These are phyloP conservation scores for Phaeosphaeriaceae sp. DNA, from an alignment of 2,329 filamentous ascomycete species.

Conservation along the genomic window DNA sequence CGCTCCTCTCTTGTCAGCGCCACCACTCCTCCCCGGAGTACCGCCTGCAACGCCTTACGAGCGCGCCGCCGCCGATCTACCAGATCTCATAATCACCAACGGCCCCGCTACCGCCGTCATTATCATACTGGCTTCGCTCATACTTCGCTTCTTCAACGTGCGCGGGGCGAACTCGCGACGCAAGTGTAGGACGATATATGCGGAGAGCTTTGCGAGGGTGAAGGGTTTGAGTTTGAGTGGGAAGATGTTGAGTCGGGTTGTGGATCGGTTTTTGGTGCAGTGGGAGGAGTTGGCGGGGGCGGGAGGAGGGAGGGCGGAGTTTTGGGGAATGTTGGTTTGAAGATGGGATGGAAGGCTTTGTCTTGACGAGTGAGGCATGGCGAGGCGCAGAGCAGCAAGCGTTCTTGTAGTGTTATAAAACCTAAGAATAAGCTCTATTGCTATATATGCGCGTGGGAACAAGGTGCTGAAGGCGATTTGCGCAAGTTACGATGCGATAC, in stretches of 20 bases:
- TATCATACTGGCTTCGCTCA: conserved; percentile 64
- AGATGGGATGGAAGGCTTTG: too few species aligned
- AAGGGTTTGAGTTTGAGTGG: conserved; percentile 84
- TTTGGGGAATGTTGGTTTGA: conserved; percentile 50
- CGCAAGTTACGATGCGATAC: too few species aligned
- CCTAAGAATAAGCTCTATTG: too few species aligned
- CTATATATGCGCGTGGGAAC: background rate
- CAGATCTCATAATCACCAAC: conserved; percentile 82
- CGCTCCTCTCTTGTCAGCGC: conserved; percentile 56
- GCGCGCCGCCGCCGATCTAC: conserved; percentile 55
- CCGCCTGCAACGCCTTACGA: conserved; percentile 19
- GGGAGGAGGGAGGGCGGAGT: conserved; percentile 51
- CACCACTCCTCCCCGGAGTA: conserved; percentile 19
- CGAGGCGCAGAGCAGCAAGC: background rate
- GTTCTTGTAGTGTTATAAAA: too few species aligned
- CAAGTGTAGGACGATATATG: conserved; percentile 77
- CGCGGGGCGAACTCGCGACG: conserved; percentile 48
- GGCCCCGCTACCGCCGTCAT: conserved; percentile 89
- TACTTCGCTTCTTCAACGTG: conserved; percentile 61
- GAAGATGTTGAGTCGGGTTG: conserved; percentile 72
- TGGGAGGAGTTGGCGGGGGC: conserved; percentile 67
- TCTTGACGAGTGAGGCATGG: too few species aligned
- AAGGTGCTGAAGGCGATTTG: too few species aligned
- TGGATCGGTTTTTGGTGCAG: conserved; percentile 83
- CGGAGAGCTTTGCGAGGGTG: conserved; percentile 92